A percentile compares a stretch with the other conserved stretches of the same genome.
These are phyloP conservation scores for Solanum dulcamara DNA, from an alignment of 257 asterid genomes.

Conservation along the genomic window DNA sequence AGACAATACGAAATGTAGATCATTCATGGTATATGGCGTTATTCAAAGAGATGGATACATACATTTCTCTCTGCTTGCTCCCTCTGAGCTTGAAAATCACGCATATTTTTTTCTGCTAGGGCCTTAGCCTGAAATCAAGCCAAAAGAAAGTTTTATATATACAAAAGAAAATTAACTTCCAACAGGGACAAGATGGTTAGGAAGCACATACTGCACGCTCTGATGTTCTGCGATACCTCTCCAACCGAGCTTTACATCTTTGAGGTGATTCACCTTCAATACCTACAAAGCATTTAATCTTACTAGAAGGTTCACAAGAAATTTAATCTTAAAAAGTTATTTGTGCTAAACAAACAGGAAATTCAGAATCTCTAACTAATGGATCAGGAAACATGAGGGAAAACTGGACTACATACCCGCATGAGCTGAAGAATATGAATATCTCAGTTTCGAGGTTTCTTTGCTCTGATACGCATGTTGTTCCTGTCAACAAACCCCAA, in stretches of 20 bases:
- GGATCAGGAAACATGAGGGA: neutral
- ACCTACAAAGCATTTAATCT: constrained; percentile 32
- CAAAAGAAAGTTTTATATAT: constrained; percentile 1
- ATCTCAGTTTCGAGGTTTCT: constrained; percentile 31
- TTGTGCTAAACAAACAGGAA: neutral
- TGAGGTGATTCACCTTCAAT: constrained; percentile 81
- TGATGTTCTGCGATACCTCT: constrained; percentile 84
- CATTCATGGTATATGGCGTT: constrained; percentile 4
- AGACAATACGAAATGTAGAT: constrained; percentile 14
- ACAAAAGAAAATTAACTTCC: neutral
- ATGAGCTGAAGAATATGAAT: constrained; percentile 36
- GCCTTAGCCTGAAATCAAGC: constrained; percentile 73
- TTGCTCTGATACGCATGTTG: constrained; percentile 30
- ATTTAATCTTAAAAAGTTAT: neutral
- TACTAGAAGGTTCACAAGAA: constrained; percentile 6
- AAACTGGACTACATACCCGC: constrained; percentile 38
- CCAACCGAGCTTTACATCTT: constrained; percentile 86
- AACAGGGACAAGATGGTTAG: neutral
- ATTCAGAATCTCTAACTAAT: neutral
- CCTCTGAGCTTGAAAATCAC: constrained; percentile 79
- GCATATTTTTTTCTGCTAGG: constrained; percentile 88
- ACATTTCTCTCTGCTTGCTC: constrained; percentile 88
- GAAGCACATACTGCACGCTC: constrained; percentile 78
- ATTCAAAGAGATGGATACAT: constrained; percentile 14
- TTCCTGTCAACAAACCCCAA: constrained; percentile 19